phyloP scores from a whole-genome alignment of 495 filamentous ascomycete species.

The Friedmanniomyces simplex region DNA sequence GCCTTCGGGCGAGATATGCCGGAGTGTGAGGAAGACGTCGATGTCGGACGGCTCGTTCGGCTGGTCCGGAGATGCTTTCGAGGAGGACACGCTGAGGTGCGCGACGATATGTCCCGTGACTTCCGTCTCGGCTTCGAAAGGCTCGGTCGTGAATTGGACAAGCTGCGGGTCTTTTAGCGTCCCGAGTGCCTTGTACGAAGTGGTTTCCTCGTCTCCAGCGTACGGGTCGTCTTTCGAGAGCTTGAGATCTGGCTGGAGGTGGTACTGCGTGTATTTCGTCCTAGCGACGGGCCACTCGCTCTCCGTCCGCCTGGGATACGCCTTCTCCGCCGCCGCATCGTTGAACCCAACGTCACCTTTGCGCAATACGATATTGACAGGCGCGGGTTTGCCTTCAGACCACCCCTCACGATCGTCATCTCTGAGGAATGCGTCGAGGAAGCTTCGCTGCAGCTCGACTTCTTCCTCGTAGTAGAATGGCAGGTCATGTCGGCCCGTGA shows the following conservation, averaged over 20 bases:
- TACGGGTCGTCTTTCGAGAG: conserved; percentile 26
- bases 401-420: conserved; percentile 51
- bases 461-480: conserved; percentile 61
- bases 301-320: conserved; percentile 30
- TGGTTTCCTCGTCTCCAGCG: conserved; percentile 21
- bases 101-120: conserved; percentile 56
- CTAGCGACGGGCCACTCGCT: conserved; percentile 53
- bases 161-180: conserved; percentile 35
- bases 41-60: conserved; percentile 40
- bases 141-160: conserved; percentile 43
- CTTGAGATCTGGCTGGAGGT: conserved; percentile 36
- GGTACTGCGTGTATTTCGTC: conserved; percentile 48
- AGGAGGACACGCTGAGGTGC: conserved; percentile 49
- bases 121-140: conserved; percentile 45
- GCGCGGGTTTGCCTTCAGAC: conserved; percentile 43
- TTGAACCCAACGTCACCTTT: conserved; percentile 56
- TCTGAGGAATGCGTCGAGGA: conserved; percentile 59
- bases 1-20: conserved; percentile 44
- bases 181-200: conserved; percentile 48
- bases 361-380: conserved; percentile 47
- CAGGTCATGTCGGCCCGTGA: conserved; percentile 58
- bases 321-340: conserved; percentile 44
- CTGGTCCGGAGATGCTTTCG: conserved; percentile 26
- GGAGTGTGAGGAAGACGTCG: conserved; percentile 54
- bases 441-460: conserved; percentile 53